phyloP scores from a whole-genome alignment of 164 flowering plant genomes.

The Macadamia integrifolia region DNA sequence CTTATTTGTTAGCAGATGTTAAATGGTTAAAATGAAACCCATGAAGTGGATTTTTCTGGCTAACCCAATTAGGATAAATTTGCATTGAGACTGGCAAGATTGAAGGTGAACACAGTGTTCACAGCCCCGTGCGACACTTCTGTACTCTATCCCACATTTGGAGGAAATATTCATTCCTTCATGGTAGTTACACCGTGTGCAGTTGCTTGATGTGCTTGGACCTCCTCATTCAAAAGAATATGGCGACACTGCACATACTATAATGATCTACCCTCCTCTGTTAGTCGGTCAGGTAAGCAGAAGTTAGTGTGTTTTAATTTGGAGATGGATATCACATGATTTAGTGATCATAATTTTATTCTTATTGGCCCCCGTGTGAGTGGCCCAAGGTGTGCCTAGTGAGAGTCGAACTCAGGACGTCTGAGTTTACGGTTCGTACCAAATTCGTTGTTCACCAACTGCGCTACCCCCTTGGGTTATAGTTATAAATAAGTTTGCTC shows the following conservation, averaged over 20 bases:
- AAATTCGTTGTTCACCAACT: no score
- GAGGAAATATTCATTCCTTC: conserved; percentile 89
- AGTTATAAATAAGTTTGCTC: no score
- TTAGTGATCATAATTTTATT: neutral
- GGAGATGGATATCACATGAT: no score
- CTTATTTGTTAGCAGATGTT: neutral
- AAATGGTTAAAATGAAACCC: neutral
- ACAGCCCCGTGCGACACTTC: conserved; percentile 74
- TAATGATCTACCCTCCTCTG: conserved; percentile 35
- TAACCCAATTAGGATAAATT: conserved; percentile 3
- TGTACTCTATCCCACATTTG: conserved; percentile 73
- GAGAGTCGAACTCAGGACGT: no score
- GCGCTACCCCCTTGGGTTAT: no score
- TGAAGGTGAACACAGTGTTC: conserved; percentile 45
- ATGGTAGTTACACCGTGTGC: conserved; percentile 80
- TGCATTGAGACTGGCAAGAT: conserved; percentile 63
- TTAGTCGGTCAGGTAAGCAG: conserved; percentile 35
- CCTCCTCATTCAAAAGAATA: conserved; percentile 78
- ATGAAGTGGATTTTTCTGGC: neutral
- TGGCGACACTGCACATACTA: conserved; percentile 71
- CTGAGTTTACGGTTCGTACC: no score
- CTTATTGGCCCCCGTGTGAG: no score
- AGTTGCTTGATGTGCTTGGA: conserved; percentile 79
- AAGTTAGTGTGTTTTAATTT: neutral
- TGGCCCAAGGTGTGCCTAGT: no score